Conservation (phyloP, 2,329 filamentous ascomycete genomes). For the Colletotrichum somersetense region DNA sequence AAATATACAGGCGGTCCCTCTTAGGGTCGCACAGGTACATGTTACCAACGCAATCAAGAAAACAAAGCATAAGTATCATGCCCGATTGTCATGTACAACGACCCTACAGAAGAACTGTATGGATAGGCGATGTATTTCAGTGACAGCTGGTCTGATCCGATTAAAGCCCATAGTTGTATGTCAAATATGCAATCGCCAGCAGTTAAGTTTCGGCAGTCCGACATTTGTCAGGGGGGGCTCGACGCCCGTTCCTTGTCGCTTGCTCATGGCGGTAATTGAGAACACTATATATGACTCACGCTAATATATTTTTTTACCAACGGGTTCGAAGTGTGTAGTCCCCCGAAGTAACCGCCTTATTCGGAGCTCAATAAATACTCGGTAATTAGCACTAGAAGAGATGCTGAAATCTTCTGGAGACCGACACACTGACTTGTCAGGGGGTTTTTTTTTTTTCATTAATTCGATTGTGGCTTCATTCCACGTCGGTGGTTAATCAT, state of each 20-base stretch:
- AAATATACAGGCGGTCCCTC: no score
- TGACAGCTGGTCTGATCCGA: not conserved
- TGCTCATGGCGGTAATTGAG: not conserved
- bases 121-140: not conserved
- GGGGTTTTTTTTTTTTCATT: not conserved
- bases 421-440: no score
- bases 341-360: not conserved
- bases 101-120: not conserved
- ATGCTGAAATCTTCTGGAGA: no score
- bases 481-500: slow-evolving; percentile 17
- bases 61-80: no score
- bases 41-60: no score
- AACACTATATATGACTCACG: not conserved
- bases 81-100: fast-evolving
- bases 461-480: not conserved
- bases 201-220: not conserved
- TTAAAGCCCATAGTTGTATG: not conserved
- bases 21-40: no score
- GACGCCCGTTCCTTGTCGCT: not conserved
- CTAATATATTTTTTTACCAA: not conserved
- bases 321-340: not conserved
- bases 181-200: no score
- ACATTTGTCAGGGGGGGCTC: not conserved
- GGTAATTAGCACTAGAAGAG: not conserved
- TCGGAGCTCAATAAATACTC: not conserved